These are phyloP conservation scores for Salvia splendens DNA, from an alignment of 257 asterid species.

Conservation along the genomic window DNA sequence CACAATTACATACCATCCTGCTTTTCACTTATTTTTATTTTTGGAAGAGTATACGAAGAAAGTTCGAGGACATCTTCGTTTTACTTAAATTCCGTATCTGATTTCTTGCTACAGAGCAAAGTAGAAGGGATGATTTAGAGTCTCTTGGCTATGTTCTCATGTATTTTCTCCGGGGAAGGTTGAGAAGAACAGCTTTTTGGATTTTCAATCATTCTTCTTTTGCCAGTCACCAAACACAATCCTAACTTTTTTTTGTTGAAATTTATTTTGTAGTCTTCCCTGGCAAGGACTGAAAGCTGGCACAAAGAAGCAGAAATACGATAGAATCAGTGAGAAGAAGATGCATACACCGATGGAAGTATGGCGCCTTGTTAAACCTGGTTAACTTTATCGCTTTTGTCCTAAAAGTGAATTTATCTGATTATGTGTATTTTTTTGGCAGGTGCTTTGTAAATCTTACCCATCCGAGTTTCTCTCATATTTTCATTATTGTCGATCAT, in stretches of 20 bases:
- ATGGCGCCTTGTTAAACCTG: constrained; percentile 30
- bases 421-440: constrained; percentile 19
- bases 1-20: constrained; percentile 2
- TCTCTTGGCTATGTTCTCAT: constrained; percentile 87
- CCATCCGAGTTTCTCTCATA: constrained; percentile 80
- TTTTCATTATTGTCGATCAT: constrained; percentile 87
- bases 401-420: background rate
- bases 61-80: background rate
- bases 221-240: background rate
- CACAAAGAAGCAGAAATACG: constrained; percentile 85
- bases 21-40: background rate
- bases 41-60: background rate
- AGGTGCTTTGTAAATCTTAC: constrained; percentile 83
- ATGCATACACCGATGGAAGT: constrained; percentile 85
- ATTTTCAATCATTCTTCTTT: background rate
- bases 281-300: constrained; percentile 96
- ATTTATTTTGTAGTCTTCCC: constrained; percentile 60
- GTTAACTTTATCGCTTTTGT: background rate
- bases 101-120: constrained; percentile 62
- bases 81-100: constrained; percentile 14
- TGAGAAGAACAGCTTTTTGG: constrained; percentile 12
- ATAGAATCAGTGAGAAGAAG: constrained; percentile 87
- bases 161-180: constrained; percentile 93
- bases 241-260: constrained; percentile 6
- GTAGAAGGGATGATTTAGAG: constrained; percentile 91